Evolutionary conservation across 192 early-diverging fungal species (phyloP).

Genomic region (Spizellomyces punctatus): DNA sequence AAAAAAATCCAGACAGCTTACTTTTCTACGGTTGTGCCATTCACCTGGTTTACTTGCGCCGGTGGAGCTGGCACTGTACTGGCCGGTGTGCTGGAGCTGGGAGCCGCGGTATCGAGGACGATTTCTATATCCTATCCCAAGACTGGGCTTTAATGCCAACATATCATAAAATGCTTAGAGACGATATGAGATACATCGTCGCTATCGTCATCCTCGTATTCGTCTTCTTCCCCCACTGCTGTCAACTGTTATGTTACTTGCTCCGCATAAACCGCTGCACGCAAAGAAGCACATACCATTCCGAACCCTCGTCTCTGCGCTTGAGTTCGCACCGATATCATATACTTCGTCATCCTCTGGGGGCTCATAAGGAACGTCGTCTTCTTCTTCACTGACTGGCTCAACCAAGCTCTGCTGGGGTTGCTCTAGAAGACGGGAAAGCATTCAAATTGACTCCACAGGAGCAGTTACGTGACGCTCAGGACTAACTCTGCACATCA

Average conservation of each 20-base stretch:
- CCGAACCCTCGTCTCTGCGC: not conserved
- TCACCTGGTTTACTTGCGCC: constrained; percentile 34
- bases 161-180: not conserved
- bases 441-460: not conserved
- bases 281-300: not conserved
- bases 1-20: not conserved
- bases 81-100: not conserved
- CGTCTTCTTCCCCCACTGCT: constrained; percentile 47
- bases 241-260: not conserved
- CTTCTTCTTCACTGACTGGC: constrained; percentile 14
- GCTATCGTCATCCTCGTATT: constrained; percentile 60
- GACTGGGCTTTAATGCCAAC: constrained; percentile 7
- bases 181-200: constrained; percentile 57
- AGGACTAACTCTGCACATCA: not conserved
- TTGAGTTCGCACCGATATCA: not conserved
- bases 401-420: not conserved
- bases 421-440: not conserved
- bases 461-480: not conserved
- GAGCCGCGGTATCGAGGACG: constrained; percentile 59
- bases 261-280: not conserved
- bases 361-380: constrained; percentile 26
- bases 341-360: constrained; percentile 16
- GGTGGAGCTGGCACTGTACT: not conserved
- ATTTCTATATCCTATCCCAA: constrained; percentile 66
- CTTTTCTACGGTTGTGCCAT: constrained; percentile 2